Base-by-base conservation (phyloP, 2,329 filamentous ascomycete genomes). In the Penicillium digitatum region DNA sequence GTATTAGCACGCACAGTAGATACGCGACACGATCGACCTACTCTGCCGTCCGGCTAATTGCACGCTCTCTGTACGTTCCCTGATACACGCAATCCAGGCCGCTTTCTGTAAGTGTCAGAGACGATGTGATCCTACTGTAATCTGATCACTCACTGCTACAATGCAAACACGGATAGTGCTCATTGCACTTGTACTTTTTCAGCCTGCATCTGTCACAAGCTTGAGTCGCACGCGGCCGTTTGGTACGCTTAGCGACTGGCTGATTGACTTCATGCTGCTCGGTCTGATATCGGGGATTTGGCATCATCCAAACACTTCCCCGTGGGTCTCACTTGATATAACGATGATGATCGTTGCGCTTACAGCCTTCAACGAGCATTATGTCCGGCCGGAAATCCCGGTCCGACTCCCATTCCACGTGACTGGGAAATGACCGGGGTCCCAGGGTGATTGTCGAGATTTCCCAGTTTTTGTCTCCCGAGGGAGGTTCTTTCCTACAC, bases 181-280 rank as follows among this genome's bases (percentile, higher is more conserved):
- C 77, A 58, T 78, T 75, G 61, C 77, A 79, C 59, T 77, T 78
- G 64, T 79, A 78, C 65, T 79, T 79, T 65, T 79, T 78, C 44
- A 68, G 57, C 48, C 77, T 69, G 63, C 77, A 79, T 29, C 74
- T 65, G 57, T 79, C 76, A 60, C 77, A 79, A 3, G 77, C 77
- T 53, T 75, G 74, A 10, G 75, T 72, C 18, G 77, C 75, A n/a
- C 76, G 73, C n/a, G 73, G 72, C 46, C 69, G 64, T 52, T 72
- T 74, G 22, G 56, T 47, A 48, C 64, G 62, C 54, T 66, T 67
- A 26, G 60, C 58, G 50, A 54, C 46, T 14, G 60, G 50, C 18
- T 60, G 58, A 46, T 65, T 62, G 32, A 32, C 55, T 22, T 54
- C 48, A 12, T 59, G 50, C 2, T 4, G 43, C 10, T 59, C 49